A percentile compares a stretch with the other conserved stretches of the same genome.
phyloP scores from a whole-genome alignment of 169 alveolate genomes.

The Plasmodium blacklocki region DNA sequence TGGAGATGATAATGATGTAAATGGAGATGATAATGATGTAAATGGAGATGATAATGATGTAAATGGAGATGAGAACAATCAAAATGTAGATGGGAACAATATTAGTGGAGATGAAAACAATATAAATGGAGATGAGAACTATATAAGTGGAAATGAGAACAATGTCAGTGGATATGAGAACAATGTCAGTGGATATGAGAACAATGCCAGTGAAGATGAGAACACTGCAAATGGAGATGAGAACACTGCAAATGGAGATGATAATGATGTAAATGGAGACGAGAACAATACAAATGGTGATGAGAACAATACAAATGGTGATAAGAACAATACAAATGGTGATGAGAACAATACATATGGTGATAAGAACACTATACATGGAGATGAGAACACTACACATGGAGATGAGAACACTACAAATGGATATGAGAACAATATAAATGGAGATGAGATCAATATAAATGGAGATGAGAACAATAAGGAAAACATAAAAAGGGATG shows the following conservation, averaged over 20 bases:
- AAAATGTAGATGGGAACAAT: not conserved
- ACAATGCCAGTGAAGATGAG: not conserved
- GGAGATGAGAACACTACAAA: not conserved
- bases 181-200: not conserved
- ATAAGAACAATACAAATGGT: not conserved
- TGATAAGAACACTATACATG: not conserved
- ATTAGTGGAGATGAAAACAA: not conserved
- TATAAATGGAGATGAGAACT: not conserved
- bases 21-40: not conserved
- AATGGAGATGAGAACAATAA: not conserved
- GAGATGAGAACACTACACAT: not conserved
- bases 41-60: not conserved
- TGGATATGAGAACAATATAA: not conserved
- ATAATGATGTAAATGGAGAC: not conserved
- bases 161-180: not conserved
- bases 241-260: not conserved
- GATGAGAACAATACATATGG: not conserved
- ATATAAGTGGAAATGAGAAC: not conserved
- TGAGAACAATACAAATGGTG: not conserved
- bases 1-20: not conserved
- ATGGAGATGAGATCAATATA: not conserved
- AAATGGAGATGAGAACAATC: not conserved
- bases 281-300: not conserved
- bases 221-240: not conserved
- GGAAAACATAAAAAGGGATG: not conserved